phyloP scores from a whole-genome alignment of 768 basidiomycete species.

The Pisolithus microcarpus region DNA sequence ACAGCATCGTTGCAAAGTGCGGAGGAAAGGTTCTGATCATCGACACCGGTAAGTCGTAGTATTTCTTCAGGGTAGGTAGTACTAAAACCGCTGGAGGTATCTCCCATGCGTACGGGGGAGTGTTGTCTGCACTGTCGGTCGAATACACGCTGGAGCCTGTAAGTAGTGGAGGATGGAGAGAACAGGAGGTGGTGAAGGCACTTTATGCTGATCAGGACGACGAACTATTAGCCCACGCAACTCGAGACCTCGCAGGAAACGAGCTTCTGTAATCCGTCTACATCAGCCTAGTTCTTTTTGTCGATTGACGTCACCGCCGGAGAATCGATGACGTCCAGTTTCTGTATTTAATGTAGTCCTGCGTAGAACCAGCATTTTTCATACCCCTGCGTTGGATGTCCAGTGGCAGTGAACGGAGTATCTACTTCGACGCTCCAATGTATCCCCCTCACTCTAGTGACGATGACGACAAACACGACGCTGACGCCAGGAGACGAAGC shows the following conservation, averaged over 20 bases:
- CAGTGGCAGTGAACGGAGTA: constrained; percentile 26
- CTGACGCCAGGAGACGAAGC: too few relatives aligned
- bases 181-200: constrained; percentile 31
- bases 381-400: constrained; percentile 7
- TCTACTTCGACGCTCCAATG: constrained; percentile 43
- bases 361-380: background rate
- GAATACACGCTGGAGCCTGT: constrained; percentile 74
- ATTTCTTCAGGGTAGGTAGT: background rate
- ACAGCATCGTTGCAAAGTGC: constrained; percentile 82
- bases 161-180: constrained; percentile 27
- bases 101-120: constrained; percentile 92
- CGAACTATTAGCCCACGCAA: constrained; percentile 19
- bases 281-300: background rate
- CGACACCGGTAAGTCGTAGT: constrained; percentile 63
- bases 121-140: constrained; percentile 80
- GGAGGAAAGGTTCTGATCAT: constrained; percentile 92
- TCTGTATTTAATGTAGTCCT: background rate
- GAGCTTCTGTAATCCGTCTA: background rate
- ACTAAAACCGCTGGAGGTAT: constrained; percentile 53
- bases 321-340: background rate
- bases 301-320: background rate
- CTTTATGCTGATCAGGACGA: constrained; percentile 28
- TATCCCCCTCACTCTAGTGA: constrained; percentile 9
- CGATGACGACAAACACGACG: background rate
- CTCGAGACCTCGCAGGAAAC: constrained; percentile 21